A percentile compares a stretch with the other conserved stretches of the same genome.
Evolutionary conservation across 169 alveolate genomes (phyloP).

Genomic region (Prorocentrum cordatum): DNA sequence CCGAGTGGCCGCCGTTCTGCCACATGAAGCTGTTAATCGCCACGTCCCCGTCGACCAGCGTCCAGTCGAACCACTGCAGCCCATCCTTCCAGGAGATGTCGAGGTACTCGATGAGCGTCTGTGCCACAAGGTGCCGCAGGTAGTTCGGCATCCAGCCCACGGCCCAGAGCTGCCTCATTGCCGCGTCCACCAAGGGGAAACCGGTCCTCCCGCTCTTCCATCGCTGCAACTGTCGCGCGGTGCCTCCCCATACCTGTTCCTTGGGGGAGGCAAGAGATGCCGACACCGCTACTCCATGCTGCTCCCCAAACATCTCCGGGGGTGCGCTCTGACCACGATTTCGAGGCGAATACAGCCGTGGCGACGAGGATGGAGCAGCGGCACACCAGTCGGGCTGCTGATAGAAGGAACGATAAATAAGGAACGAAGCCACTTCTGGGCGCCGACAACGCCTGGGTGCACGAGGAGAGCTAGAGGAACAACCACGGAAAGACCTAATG

Average conservation of each 20-base stretch:
- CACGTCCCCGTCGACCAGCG: conserved; percentile 74
- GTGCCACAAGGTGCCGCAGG: conserved; percentile 69
- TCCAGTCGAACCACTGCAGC: conserved; percentile 72
- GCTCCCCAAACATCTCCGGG: no score
- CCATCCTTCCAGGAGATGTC: conserved; percentile 36
- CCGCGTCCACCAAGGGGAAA: conserved; percentile 76
- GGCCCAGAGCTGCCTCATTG: conserved; percentile 73
- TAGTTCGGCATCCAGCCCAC: conserved; percentile 75
- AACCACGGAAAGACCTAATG: neutral
- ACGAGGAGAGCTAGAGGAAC: neutral
- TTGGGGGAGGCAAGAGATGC: no score
- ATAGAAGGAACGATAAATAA: neutral
- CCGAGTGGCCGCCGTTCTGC: conserved; percentile 66
- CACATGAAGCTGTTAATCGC: conserved; percentile 72
- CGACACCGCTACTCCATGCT: no score
- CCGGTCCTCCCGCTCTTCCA: conserved; percentile 74
- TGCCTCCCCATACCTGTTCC: neutral
- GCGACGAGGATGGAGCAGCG: no score
- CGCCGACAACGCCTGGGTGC: no score
- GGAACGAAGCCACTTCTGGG: no score
- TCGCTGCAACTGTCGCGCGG: neutral
- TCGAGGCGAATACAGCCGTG: no score
- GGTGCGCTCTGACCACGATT: no score
- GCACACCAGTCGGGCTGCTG: no score
- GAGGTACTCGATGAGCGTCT: conserved; percentile 46